Evolutionary conservation across 2,329 filamentous ascomycete genomes (phyloP), one percentile per base, ranked within the genome.

Genomic region (Tolypocladium ovalisporum): DNA sequence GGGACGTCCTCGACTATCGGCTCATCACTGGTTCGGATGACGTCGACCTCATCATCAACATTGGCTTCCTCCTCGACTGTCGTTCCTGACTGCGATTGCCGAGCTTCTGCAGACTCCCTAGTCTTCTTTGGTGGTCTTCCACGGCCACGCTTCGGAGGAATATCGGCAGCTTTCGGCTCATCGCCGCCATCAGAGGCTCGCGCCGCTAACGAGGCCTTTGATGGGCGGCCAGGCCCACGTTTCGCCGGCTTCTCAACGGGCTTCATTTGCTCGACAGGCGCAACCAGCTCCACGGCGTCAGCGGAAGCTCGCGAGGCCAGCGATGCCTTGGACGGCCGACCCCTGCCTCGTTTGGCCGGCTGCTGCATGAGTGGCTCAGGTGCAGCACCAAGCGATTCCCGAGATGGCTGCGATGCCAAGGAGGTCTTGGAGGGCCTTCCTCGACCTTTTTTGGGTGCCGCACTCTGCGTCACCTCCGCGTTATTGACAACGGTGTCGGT

Each of bases 401-500:
- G 54, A 17, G 59, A 58, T 32, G 51, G 54, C 37, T n/a, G 27
- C 17, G 54, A 59, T 29, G 36, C 37, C 34, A 37, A 29, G 22
- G 58, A 59, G 5, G 19, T 17, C n/a, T 59, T 60, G 19, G 57
- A 47, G 5, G 52, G 57, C 37, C 56, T 54, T 27, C 67, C 71
- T 60, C 67, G 65, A 1, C 64, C 62, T 53, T 64, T 61, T 56
- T 65, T 70, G 27, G 61, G 59, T 1, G 62, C 59, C 12, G 62
- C 63, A 10, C 57, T 57, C 13, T 60, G 57, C 55, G 56, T 61
- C 37, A 57, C 40, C 12, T 61, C 61, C 29, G 69, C 68, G 29
- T 70, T 74, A 59, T 72, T 74, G 17, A 75, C 65, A 17, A 75
- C 70, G 1, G 75, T 78, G 40, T 71, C 72, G 44, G 73, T 76